A percentile compares a stretch with the other conserved stretches of the same genome.
Conservation (phyloP, 176 grass and related monocot genomes). For the Oryza nivara region DNA sequence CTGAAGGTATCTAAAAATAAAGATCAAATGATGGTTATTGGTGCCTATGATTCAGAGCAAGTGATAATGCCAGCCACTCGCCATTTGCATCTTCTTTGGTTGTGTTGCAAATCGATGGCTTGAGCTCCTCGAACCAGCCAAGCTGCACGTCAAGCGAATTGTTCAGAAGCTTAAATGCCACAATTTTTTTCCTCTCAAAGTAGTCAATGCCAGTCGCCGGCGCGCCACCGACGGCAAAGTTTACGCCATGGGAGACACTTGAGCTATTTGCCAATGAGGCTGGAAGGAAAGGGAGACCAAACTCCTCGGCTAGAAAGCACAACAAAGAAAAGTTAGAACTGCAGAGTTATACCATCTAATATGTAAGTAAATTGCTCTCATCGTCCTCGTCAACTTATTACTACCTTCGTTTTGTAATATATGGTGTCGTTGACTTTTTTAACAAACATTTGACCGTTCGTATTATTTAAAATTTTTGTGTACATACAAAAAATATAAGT, state of each 20-base stretch:
- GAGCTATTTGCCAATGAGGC: not conserved
- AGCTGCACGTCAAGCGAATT: slow-evolving; percentile 50
- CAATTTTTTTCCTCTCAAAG: slow-evolving; percentile 33
- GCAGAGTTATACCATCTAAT: too few relatives aligned
- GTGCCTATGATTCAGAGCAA: too few relatives aligned
- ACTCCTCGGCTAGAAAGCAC: slow-evolving; percentile 31
- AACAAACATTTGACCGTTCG: accelerated
- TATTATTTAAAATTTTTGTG: too few relatives aligned
- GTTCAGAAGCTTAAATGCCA: slow-evolving; percentile 17
- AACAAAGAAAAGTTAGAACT: not conserved
- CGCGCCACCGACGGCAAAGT: slow-evolving; percentile 59
- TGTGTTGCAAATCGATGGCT: slow-evolving; percentile 46
- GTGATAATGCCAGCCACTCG: not conserved
- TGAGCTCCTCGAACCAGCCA: slow-evolving; percentile 56
- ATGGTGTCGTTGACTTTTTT: too few relatives aligned
- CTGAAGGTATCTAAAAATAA: too few relatives aligned
- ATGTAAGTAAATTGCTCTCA: too few relatives aligned
- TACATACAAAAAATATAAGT: too few relatives aligned
- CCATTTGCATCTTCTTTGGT: not conserved
- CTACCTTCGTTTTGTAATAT: too few relatives aligned
- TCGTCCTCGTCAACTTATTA: too few relatives aligned
- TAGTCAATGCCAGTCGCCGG: slow-evolving; percentile 52
- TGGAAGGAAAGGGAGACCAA: slow-evolving; percentile 52
- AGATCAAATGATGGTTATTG: too few relatives aligned
- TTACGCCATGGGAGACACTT: slow-evolving; percentile 38